Base-by-base conservation (phyloP, 2,329 filamentous ascomycete genomes). In the Colletotrichum simmondsii region DNA sequence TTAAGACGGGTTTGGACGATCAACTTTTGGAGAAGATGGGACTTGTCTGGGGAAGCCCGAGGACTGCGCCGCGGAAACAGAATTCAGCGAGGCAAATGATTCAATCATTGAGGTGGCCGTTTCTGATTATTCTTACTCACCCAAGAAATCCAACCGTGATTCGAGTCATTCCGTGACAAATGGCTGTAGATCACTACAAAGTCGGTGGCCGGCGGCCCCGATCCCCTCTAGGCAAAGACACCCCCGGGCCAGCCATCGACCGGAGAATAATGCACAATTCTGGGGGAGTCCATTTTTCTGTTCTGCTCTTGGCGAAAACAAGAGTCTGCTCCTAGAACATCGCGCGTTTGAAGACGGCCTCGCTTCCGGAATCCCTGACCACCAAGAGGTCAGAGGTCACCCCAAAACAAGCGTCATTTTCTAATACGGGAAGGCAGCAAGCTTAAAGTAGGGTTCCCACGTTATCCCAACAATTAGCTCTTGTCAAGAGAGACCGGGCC, bases 271-370 rank as follows among this genome's bases (percentile, higher is more conserved):
- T 32, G 32, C 30, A 22, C 37, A 28, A 49, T 49, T 61, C 35
- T 52, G 70, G 70, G 60, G 56, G 32, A 57, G 60, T 32, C 59
- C 69, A 32, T 53, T 63, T 54, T 54, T 68, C 42, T 46, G 66
- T 70, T 71, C 71, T 65, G 28, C 42, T 61, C 70, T 70, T 65
- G 60, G 56, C 60, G 26, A 26, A 71, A 65, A 65, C 66, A 57
- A 71, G 28, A 56, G 46, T 65, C 19, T 37, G 22, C 24, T 37
- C 37, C 66, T 61, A 70, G 60, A 52, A 61, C 56, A 49, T 49
- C 16, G 30, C 56, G 35, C 56, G 66, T 72, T 57, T 72, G 70
- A 70, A 37, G 35, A 60, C 14, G 46, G n/a, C n/a, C 19, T 67
- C 65, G 65, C 58, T 56, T 72, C 54, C 52, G 24, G 19, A 6